Evolutionary conservation across 352 stramenopile species (phyloP), one percentile per base, ranked within the genome.

Genomic region (Phytophthora citrophthora): DNA sequence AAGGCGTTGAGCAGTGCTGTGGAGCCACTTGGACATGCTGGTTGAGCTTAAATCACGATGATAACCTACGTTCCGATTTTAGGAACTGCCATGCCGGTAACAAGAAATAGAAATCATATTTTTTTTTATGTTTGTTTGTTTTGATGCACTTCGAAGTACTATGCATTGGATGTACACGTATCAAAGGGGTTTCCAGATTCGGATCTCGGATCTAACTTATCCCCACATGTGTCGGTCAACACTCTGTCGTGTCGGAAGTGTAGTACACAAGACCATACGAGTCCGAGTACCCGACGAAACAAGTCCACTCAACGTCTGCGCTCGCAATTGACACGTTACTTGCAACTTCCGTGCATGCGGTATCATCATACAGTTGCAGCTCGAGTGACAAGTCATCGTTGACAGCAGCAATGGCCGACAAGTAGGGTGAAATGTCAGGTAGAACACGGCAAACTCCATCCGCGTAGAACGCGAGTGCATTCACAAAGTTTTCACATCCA

Each of bases 211-310:
- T 29, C 26, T 29, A 29, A 31, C 7, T 8, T 31, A 31, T 31
- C 26, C 7, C 26, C 26, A 31, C 7, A 8, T 32, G 6, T 8
- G 8, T 34, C 29, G 8, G 9, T 34, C 29, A 34, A 34, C 51
- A 61, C 2, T 31, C 38, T 13, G 26, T 12, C 2, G 45, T 53
- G 1, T 7, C 45, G 2, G 60, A 63, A 5, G 60, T 68, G 45
- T 68, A 68, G 20, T 52, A 63, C 38, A 68, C 60, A n/a, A 68
- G 29, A 23, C 60, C 60, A 39, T 68, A 57, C 15, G 60, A 62
- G n/a, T 36, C 38, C 18, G 60, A 68, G 23, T 54, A 68, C 2
- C 62, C 62, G 2, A 55, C 55, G 13, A 60, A 58, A 10, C 62
- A 70, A 12, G 47, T 55, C 31, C 48, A 60, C 54, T 54, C 24